A percentile compares a stretch with the other conserved stretches of the same genome.
These are phyloP conservation scores for Mycosarcoma mackinlayi DNA, from an alignment of 1,284 basidiomycete species.

Conservation along the genomic window DNA sequence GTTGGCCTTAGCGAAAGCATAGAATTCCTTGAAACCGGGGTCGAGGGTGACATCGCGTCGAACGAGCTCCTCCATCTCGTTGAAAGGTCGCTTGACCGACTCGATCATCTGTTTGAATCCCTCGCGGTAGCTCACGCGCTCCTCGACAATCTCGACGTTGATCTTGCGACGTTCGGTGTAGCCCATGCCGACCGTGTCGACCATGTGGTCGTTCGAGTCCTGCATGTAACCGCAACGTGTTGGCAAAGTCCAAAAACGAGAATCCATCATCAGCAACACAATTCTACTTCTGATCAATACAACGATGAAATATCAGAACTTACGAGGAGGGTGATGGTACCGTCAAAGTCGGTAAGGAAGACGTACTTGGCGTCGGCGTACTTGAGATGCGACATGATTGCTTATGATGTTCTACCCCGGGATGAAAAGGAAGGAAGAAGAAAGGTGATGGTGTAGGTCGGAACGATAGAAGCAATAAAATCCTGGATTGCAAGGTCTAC, in stretches of 20 bases:
- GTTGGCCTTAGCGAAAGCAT: slow-evolving; percentile 64
- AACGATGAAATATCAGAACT: too few species aligned
- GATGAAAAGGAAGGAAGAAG: not conserved
- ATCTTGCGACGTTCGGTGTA: slow-evolving; percentile 67
- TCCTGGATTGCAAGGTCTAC: not conserved
- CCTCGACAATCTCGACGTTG: slow-evolving; percentile 66
- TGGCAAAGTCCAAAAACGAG: too few species aligned
- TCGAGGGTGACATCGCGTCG: slow-evolving; percentile 64
- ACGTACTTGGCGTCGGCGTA: slow-evolving; percentile 64
- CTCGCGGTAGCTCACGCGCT: slow-evolving; percentile 64
- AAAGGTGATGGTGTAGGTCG: slow-evolving; percentile 7
- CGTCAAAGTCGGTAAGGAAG: slow-evolving; percentile 67
- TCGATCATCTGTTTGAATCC: slow-evolving; percentile 67
- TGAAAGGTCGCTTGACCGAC: slow-evolving; percentile 63
- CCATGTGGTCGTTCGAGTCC: slow-evolving; percentile 69
- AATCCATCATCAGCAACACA: slow-evolving; percentile 5
- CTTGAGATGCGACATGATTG: slow-evolving; percentile 58
- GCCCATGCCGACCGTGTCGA: slow-evolving; percentile 67
- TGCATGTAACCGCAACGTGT: too few species aligned
- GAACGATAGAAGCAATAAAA: not conserved
- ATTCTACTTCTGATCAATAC: too few species aligned
- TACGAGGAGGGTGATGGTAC: slow-evolving; percentile 61
- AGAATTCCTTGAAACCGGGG: slow-evolving; percentile 68
- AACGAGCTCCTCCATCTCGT: slow-evolving; percentile 65
- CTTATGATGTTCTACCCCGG: not conserved